A percentile compares a stretch with the other conserved stretches of the same genome.
These are phyloP conservation scores for Mallotus repandus DNA, from an alignment of 441 rosid species.

Conservation along the genomic window DNA sequence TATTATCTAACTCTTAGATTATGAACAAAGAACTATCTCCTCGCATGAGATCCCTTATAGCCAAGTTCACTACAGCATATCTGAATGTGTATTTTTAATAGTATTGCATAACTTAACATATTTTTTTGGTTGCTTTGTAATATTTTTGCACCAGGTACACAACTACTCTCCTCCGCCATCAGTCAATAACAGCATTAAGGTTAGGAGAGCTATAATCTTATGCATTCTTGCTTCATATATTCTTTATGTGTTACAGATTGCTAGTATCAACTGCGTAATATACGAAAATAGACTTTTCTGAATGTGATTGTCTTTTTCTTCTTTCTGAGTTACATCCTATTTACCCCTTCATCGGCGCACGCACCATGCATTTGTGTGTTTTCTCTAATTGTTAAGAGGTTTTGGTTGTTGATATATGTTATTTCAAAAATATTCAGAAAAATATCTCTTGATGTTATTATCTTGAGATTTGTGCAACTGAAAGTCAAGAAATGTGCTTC, in stretches of 20 bases:
- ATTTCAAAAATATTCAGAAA: not conserved
- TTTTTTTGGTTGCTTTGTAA: constrained; percentile 14
- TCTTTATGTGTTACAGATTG: not conserved
- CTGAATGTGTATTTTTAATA: not conserved
- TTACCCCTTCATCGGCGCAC: not conserved
- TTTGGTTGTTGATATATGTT: not conserved
- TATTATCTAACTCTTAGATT: too few relatives aligned
- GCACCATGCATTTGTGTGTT: not conserved
- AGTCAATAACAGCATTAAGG: constrained; percentile 86
- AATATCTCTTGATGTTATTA: not conserved
- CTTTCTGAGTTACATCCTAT: constrained; percentile 1
- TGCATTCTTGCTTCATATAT: not conserved
- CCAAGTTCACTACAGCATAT: too few relatives aligned
- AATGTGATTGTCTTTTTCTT: not conserved
- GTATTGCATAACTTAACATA: not conserved
- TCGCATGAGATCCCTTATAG: too few relatives aligned
- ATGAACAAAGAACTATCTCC: too few relatives aligned
- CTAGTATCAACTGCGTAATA: not conserved
- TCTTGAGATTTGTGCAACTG: not conserved
- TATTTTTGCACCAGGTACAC: constrained; percentile 51
- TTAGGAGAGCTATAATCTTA: constrained; percentile 17
- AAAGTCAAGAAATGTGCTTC: not conserved
- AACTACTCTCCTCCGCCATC: constrained; percentile 81
- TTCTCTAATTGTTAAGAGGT: not conserved
- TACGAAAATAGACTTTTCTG: not conserved